Evolutionary conservation across 2,329 filamentous ascomycete species (phyloP), one percentile per base, ranked within the genome.

Genomic region (Cordyceps javanica): DNA sequence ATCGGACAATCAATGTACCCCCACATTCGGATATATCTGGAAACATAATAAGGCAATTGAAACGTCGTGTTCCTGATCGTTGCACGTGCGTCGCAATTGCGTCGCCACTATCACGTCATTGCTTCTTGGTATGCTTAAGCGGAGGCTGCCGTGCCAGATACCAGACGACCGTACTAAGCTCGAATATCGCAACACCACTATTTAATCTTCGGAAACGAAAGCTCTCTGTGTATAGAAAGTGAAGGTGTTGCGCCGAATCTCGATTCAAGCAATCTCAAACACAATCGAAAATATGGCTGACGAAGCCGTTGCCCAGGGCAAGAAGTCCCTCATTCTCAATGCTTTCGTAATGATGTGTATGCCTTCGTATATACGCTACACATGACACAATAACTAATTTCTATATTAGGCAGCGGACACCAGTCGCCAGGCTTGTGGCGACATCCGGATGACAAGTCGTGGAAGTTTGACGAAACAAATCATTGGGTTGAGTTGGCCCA

Each of bases 371-470:
- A 3, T 16, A 38, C 2, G 5, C n/a, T 14, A 1, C n/a, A 5
- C 2, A 23, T 38, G 3, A 2, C 14, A 34, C n/a, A 45, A 5
- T 28, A 1, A 6, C 32, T 46, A 28, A 55, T 28, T 2, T 19
- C n/a, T 5, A 19, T 21, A 4, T 1, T 26, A 55, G 52, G 52
- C 65, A 69, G 62, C 52, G 75, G 75, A 1, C 77, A 79, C 46
- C 76, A 79, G 59, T 77, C 75, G 2, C 75, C 76, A 0, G 72
- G 73, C 0, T 67, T 76, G 11, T 77, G 85, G 85, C 75, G 78
- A 26, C 85, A 89, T 63, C 86, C 85, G 1, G 72, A 82, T n/a
- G 85, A 89, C 62, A 73, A 79, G 59, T 87, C 84, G 1, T 76
- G 77, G 61, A 71, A 81, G 21, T 89, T 88, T 67, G 84, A 82